Percentiles rank a stretch among this genome's conserved stretches.
phyloP scores from a whole-genome alignment of 2,329 filamentous ascomycete species.

The Aspergillus bombycis region DNA sequence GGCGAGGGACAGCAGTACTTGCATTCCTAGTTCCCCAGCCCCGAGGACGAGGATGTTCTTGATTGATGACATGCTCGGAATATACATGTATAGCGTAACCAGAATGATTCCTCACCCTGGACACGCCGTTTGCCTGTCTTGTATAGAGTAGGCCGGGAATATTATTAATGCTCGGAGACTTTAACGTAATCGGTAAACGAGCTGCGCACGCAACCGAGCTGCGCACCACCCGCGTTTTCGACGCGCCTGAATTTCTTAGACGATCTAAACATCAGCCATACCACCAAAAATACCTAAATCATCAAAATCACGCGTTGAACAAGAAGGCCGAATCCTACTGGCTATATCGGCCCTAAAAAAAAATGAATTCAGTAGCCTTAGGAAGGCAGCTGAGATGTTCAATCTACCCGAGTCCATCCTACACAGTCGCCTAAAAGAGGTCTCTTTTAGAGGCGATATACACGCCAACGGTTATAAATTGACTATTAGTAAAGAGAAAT shows the following conservation, averaged over 20 bases:
- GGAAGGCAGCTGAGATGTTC: neutral
- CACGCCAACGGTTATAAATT: no score
- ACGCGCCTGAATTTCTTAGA: no score
- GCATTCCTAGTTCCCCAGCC: slow-evolving; percentile 66
- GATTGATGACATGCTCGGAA: neutral
- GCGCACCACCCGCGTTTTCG: no score
- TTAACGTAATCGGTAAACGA: no score
- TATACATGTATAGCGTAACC: neutral
- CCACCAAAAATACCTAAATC: neutral
- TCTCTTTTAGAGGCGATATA: neutral
- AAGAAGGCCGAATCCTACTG: no score
- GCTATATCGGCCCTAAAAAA: no score
- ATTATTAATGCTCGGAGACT: no score
- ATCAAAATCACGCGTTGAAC: no score
- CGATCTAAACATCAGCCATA: neutral
- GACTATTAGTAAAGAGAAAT: no score
- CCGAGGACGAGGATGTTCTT: slow-evolving; percentile 62
- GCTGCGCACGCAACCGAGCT: no score
- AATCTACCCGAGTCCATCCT: neutral
- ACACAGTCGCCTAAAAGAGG: neutral
- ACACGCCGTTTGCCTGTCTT: neutral
- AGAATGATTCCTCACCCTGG: no score
- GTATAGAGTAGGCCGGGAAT: no score
- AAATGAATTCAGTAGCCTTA: neutral
- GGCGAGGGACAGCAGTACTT: slow-evolving; percentile 57